These are phyloP conservation scores for Phytophthora pisi DNA, from an alignment of 352 stramenopile species.

Conservation along the genomic window DNA sequence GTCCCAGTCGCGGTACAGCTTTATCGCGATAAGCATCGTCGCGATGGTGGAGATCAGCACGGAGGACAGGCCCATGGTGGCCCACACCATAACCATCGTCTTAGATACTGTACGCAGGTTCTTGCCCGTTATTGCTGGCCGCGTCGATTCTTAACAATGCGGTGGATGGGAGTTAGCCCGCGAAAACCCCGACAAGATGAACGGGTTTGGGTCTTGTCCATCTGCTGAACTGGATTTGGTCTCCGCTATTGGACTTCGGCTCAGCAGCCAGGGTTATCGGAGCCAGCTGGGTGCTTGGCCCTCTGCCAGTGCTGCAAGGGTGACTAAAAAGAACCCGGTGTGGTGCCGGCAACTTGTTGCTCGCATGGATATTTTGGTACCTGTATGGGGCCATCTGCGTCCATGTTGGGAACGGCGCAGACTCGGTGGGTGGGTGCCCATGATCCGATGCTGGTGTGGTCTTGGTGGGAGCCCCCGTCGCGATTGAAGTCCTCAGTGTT, in stretches of 20 bases:
- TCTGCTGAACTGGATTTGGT: conserved; percentile 28
- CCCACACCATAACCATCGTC: conserved; percentile 43
- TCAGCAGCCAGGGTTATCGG: conserved; percentile 13
- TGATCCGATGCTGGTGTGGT: neutral
- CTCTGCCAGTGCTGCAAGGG: neutral
- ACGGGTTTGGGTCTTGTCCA: conserved; percentile 20
- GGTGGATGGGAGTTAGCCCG: conserved; percentile 13
- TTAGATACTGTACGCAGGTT: conserved; percentile 28
- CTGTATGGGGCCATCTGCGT: conserved; percentile 3
- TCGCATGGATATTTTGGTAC: neutral
- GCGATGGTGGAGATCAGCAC: conserved; percentile 44
- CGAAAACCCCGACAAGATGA: conserved; percentile 27
- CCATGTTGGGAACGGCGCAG: conserved; percentile 5
- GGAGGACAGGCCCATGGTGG: conserved; percentile 32
- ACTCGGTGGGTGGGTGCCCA: neutral
- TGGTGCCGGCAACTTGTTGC: neutral
- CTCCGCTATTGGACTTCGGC: conserved; percentile 13
- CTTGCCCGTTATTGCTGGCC: conserved; percentile 2
- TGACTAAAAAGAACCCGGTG: neutral
- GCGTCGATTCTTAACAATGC: conserved; percentile 14
- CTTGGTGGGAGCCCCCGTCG: neutral
- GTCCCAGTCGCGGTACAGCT: conserved; percentile 53
- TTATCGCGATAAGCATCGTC: conserved; percentile 45
- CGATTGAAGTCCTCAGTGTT: neutral
- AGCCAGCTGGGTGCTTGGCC: conserved; percentile 19